Evolutionary conservation across 352 stramenopile genomes (phyloP), one percentile per base, ranked within the genome.

Genomic region (Phytophthora hibernalis): DNA sequence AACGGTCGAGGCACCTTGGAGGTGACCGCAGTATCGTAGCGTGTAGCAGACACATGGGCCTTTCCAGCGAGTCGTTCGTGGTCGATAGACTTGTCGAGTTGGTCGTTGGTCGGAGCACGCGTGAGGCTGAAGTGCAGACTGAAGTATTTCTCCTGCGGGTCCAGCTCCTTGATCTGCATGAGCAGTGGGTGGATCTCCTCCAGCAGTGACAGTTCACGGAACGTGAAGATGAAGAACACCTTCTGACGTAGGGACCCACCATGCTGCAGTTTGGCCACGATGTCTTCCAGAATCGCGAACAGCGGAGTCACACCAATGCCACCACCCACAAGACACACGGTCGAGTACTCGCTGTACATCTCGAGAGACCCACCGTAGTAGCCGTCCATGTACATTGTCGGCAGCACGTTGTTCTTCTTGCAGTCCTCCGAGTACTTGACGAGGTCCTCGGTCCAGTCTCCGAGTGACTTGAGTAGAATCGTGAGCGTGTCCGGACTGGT

Each of bases 241-340:
- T 56, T 54, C 24, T 76, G 65, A 8, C 5, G 28, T 8, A 47
- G 24, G 4, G 12, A 5, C 31, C n/a, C 13, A 58, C 63, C 22
- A 6, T 54, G n/a, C 5, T 9, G 24, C 6, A 65, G 52, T 9
- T 54, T 47, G 0, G 44, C 63, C 5, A 54, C 61, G 13, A 83
- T 58, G 54, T 83, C 77, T 31, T 85, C 71, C 2, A 85, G 54
- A 20, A 85, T 79, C 0, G 71, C 70, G 20, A 87, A 70, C 21
- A 84, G 35, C 2, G 78, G 76, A 1, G 78, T 80, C 3, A 62
- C 68, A 5, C 75, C 78, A 47, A 83, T 79, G 26, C 78, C 75
- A 2, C 75, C 72, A 13, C 63, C 74, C 13, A 84, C 45, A 9
- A 86, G 53, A n/a, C 71, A 80, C 12, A 87, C 16, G 0, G 66